Conservation (phyloP, 1,284 basidiomycete species). For the Trametes polyzona region DNA sequence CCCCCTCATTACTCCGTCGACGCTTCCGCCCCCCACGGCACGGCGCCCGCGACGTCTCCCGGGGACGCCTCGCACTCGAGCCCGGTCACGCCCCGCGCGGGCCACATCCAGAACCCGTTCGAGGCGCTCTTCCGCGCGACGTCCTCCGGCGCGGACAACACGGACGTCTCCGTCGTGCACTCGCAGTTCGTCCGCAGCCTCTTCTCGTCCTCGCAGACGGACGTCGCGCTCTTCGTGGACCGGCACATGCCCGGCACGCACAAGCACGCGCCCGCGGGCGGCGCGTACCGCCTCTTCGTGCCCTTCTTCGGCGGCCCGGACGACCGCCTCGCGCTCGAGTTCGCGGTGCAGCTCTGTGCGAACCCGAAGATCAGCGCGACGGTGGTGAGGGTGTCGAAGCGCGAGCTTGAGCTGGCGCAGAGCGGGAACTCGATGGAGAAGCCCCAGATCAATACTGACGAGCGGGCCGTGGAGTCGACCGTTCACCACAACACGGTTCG, state of each 20-base stretch:
- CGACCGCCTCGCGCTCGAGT: slow-evolving; percentile 62
- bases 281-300: slow-evolving; percentile 56
- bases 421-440: slow-evolving; percentile 29
- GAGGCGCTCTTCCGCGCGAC: slow-evolving; percentile 62
- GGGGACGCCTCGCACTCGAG: background rate
- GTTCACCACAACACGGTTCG: slow-evolving; percentile 42
- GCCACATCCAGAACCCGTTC: slow-evolving; percentile 51
- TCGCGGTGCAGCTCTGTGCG: slow-evolving; percentile 63
- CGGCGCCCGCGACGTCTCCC: background rate
- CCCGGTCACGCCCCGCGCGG: slow-evolving; percentile 19
- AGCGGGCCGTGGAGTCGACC: slow-evolving; percentile 37
- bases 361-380: slow-evolving; percentile 55
- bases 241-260: slow-evolving; percentile 47
- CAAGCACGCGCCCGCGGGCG: slow-evolving; percentile 32
- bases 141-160: slow-evolving; percentile 30
- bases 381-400: slow-evolving; percentile 64
- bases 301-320: slow-evolving; percentile 78
- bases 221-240: slow-evolving; percentile 75
- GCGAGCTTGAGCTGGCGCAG: slow-evolving; percentile 38
- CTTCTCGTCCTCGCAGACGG: slow-evolving; percentile 52
- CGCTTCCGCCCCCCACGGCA: slow-evolving; percentile 19
- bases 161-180: slow-evolving; percentile 42
- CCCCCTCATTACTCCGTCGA: slow-evolving; percentile 39
- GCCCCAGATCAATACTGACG: slow-evolving; percentile 28
- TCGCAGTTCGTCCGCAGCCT: slow-evolving; percentile 65